Base-by-base conservation (phyloP, 202 grass and related monocot genomes). In the Eragrostis tef region DNA sequence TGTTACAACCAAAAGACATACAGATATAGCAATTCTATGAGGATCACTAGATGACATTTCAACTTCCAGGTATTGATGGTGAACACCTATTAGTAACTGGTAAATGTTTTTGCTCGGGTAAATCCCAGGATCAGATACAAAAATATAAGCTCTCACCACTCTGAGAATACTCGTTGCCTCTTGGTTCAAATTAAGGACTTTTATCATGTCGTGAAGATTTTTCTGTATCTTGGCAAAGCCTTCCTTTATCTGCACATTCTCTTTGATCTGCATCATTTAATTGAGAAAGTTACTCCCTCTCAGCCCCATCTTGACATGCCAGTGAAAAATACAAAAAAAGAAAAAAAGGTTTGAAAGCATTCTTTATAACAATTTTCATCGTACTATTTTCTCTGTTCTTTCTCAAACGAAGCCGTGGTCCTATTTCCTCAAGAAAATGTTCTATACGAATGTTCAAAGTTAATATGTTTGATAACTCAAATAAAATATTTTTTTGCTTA, bases 191-290 rank as follows among this genome's bases (percentile, higher is more conserved):
- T 83, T 89, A 34, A 89, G 81, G 52, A 79, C 67, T 85, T 89
- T 94, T 48, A 89, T 94, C 92, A 94, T 89, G 58, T 91, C 92
- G 72, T 89, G 86, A 39, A 91, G 84, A 71, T 67, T 68, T 70
- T 91, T 90, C 72, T 91, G 85, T 67, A 88, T 81, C 84, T 88
- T 90, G 41, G 67, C 82, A 34, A 94, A 52, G 19, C 52, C 49
- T 64, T 86, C 77, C 84, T 91, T 88, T 74, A 86, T 80, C 79
- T 94, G 88, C 70, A 75, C 49, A 27, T 39, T 88, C 76, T 93
- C 91, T 81, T 88, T 84, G 80, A 86, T 82, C 91, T 94, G 83
- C 76, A 83, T 62, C 48, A 75, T 75, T 86, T 68, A 53, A 20
- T 61, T 8, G 68, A 26, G 11, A 48, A 86, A 27, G 14, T 36